These are phyloP conservation scores for Leccinum uliginosum DNA, from an alignment of 768 basidiomycete genomes.

Conservation along the genomic window DNA sequence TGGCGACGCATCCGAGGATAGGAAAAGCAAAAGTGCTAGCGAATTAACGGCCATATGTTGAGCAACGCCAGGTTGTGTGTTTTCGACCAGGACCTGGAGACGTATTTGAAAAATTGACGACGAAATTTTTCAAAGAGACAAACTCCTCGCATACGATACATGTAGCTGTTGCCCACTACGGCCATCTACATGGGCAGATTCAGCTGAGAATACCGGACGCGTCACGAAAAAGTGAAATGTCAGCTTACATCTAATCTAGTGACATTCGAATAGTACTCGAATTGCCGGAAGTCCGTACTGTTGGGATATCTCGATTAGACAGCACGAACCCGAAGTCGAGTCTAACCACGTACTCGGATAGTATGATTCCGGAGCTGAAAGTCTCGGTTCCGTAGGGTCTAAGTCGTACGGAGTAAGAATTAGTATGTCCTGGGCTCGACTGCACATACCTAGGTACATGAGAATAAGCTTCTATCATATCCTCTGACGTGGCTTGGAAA, in stretches of 20 bases:
- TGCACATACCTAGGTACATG: conserved; percentile 82
- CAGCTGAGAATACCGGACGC: neutral
- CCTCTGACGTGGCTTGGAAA: conserved; percentile 92
- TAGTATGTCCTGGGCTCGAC: conserved; percentile 14
- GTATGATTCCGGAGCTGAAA: conserved; percentile 84
- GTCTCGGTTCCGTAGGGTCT: conserved; percentile 90
- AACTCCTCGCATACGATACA: conserved; percentile 91
- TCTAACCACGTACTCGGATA: conserved; percentile 67
- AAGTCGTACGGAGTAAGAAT: neutral
- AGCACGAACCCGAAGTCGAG: conserved; percentile 1
- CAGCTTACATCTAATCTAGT: conserved; percentile 80
- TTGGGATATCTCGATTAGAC: conserved; percentile 5
- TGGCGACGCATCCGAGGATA: conserved; percentile 67
- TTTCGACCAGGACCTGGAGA: conserved; percentile 64
- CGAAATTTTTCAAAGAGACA: conserved; percentile 2
- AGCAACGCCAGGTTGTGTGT: conserved; percentile 81
- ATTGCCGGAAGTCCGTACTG: conserved; percentile 95
- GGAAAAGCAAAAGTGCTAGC: conserved; percentile 69
- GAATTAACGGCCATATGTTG: conserved; percentile 90
- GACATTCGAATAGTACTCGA: conserved; percentile 83
- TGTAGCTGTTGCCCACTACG: conserved; percentile 84
- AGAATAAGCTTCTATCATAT: conserved; percentile 92
- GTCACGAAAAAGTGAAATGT: neutral
- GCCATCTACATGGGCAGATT: conserved; percentile 59
- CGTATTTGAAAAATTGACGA: neutral